Conservation (phyloP, 805 yeast genomes). For the Candida ipomoeae region DNA sequence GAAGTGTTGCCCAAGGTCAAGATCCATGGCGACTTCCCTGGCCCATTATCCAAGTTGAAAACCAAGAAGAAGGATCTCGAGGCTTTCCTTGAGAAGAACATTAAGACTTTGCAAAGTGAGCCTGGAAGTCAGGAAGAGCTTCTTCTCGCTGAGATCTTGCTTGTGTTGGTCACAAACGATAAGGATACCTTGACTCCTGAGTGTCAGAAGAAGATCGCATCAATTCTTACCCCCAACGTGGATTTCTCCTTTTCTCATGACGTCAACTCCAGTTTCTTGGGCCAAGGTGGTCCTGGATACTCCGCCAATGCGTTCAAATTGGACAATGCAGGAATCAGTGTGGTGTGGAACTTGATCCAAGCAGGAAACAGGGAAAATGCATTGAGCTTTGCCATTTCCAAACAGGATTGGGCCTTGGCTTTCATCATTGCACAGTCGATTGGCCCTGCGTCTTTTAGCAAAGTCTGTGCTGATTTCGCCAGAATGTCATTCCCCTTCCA, state of each 20-base stretch:
- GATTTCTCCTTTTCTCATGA: slow-evolving; percentile 28
- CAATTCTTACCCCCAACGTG: slow-evolving; percentile 41
- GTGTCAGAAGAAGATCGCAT: slow-evolving; percentile 30
- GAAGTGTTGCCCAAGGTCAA: slow-evolving; percentile 22
- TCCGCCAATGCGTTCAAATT: slow-evolving; percentile 40
- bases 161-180: slow-evolving; percentile 25
- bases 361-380: slow-evolving; percentile 68
- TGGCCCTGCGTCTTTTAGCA: slow-evolving; percentile 58
- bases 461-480: slow-evolving; percentile 55
- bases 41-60: slow-evolving; percentile 58
- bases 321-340: slow-evolving; percentile 34
- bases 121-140: slow-evolving; percentile 20
- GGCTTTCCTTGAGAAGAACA: slow-evolving; percentile 46
- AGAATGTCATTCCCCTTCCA: slow-evolving; percentile 42
- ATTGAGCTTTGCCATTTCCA: slow-evolving; percentile 53
- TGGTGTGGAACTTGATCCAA: slow-evolving; percentile 40
- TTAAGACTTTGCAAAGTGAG: slow-evolving; percentile 14
- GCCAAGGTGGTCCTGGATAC: slow-evolving; percentile 7
- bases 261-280: slow-evolving; percentile 3
- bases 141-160: slow-evolving; percentile 30
- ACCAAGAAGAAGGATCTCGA: slow-evolving; percentile 64
- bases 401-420: slow-evolving; percentile 75
- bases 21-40: slow-evolving; percentile 48
- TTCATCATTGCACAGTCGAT: slow-evolving; percentile 63
- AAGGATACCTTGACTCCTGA: slow-evolving; percentile 27